These are phyloP conservation scores for Musa schizocarpa DNA, from an alignment of 176 grass and related monocot species.

Conservation along the genomic window DNA sequence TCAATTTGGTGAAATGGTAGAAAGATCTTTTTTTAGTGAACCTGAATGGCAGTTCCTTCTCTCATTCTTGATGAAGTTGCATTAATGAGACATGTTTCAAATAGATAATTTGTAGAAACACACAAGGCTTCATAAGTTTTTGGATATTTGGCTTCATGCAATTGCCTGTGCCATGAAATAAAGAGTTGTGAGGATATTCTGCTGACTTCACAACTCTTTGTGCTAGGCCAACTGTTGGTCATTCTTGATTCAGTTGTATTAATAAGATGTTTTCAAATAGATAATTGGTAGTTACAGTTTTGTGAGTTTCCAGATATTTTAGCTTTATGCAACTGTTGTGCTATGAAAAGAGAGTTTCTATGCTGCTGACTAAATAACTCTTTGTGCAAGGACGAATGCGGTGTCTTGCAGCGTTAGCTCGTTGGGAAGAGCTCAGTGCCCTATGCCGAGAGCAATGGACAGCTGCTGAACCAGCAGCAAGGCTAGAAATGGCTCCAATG, in stretches of 20 bases:
- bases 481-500: constrained; percentile 97
- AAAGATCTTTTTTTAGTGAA: neutral
- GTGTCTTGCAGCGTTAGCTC: constrained; percentile 84
- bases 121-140: too few species aligned
- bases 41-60: neutral
- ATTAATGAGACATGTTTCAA: neutral
- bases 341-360: too few species aligned
- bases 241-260: neutral
- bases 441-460: constrained; percentile 98
- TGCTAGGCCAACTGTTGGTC: neutral
- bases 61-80: neutral
- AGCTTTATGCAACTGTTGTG: too few species aligned
- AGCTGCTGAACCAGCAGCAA: constrained; percentile 82
- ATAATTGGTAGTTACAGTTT: neutral
- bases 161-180: too few species aligned
- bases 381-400: constrained; percentile 72
- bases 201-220: neutral
- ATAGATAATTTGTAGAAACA: neutral
- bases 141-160: too few species aligned
- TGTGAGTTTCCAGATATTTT: too few species aligned
- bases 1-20: neutral
- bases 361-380: constrained; percentile 8
- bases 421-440: constrained; percentile 84
- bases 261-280: neutral
- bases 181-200: too few species aligned